These are phyloP conservation scores for Puccinia hordei DNA, from an alignment of 1,284 basidiomycete species.

Conservation along the genomic window DNA sequence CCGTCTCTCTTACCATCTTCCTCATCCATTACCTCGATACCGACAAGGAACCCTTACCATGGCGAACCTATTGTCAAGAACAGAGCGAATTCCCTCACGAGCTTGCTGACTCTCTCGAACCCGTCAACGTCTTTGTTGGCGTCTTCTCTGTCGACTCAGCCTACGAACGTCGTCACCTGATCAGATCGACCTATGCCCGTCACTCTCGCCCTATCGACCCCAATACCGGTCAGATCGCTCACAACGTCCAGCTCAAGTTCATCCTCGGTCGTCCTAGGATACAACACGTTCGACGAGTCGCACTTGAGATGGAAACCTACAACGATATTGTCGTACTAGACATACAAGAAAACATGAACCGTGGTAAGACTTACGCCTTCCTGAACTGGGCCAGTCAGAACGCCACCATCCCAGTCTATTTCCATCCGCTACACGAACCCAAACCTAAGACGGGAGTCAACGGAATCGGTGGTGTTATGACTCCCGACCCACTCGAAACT, in stretches of 20 bases:
- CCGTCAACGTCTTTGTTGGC: slow-evolving; percentile 84
- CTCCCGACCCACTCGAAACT: slow-evolving; percentile 58
- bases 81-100: slow-evolving; percentile 61
- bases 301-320: slow-evolving; percentile 88
- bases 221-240: slow-evolving; percentile 60
- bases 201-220: slow-evolving; percentile 64
- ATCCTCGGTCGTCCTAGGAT: slow-evolving; percentile 82
- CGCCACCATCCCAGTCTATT: slow-evolving; percentile 77
- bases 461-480: slow-evolving; percentile 40
- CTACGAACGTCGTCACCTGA: slow-evolving; percentile 81
- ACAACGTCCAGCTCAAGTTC: slow-evolving; percentile 85
- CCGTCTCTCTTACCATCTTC: slow-evolving; percentile 64
- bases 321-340: slow-evolving; percentile 86
- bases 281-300: slow-evolving; percentile 75
- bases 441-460: slow-evolving; percentile 51
- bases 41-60: slow-evolving; percentile 90
- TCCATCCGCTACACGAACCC: slow-evolving; percentile 52
- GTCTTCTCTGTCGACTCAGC: slow-evolving; percentile 87
- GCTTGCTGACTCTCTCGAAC: slow-evolving; percentile 70
- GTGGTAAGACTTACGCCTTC: slow-evolving; percentile 68
- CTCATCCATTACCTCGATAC: slow-evolving; percentile 91
- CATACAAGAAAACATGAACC: slow-evolving; percentile 85
- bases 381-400: slow-evolving; percentile 86
- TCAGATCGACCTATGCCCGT: slow-evolving; percentile 84
- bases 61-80: slow-evolving; percentile 79